These are phyloP conservation scores for Mollisiaceae sp. DNA, from an alignment of 2,329 filamentous ascomycete genomes.

Conservation along the genomic window DNA sequence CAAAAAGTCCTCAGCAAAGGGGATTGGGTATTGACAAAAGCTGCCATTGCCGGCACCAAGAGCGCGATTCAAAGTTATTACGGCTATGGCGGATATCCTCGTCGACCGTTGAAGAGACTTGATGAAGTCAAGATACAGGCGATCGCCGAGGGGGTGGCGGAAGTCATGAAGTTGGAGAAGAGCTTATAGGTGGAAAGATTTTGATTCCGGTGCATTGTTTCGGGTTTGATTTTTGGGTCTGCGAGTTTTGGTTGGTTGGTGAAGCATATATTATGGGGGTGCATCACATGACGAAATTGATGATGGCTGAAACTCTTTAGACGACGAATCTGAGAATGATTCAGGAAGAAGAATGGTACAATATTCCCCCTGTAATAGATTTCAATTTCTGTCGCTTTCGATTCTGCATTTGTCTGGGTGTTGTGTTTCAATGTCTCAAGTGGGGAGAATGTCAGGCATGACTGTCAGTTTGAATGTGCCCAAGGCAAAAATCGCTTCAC, in stretches of 20 bases:
- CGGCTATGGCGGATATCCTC: conserved; percentile 79
- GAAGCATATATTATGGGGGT: conserved; percentile 12
- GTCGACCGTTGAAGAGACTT: conserved; percentile 72
- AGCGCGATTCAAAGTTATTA: conserved; percentile 79
- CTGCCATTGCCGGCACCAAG: conserved; percentile 86
- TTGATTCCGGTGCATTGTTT: background rate
- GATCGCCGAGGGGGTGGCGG: conserved; percentile 61
- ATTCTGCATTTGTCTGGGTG: too few species aligned
- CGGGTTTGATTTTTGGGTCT: background rate
- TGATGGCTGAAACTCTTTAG: background rate
- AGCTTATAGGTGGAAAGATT: conserved; percentile 36
- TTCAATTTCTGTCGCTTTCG: too few species aligned
- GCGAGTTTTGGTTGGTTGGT: background rate
- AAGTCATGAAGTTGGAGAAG: conserved; percentile 70
- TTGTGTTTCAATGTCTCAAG: too few species aligned
- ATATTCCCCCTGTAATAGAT: too few species aligned
- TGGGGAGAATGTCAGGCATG: too few species aligned
- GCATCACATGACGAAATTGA: background rate
- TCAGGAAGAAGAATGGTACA: conserved; percentile 2
- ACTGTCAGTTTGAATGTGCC: too few species aligned
- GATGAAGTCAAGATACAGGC: conserved; percentile 58
- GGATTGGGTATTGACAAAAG: conserved; percentile 84
- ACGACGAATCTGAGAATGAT: conserved; percentile 11
- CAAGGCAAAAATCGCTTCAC: too few species aligned
- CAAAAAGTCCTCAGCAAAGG: conserved; percentile 79